Base-by-base conservation (phyloP, 257 asterid species). In the Parsonsia alboflavescens region DNA sequence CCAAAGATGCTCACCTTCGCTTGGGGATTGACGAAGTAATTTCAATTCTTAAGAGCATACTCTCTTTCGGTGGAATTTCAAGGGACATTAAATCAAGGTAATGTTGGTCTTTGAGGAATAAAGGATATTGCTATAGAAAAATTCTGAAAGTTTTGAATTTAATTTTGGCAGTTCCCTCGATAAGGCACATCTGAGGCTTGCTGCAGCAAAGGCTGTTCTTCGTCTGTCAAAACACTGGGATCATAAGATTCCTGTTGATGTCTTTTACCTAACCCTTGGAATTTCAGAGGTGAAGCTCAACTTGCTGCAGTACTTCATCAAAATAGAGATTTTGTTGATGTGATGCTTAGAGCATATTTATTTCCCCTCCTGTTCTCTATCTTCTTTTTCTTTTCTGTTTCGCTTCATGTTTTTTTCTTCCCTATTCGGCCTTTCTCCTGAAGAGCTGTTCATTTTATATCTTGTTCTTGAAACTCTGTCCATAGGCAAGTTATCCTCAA, bases 131-230 rank as follows among this genome's bases (percentile, higher is more conserved):
- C 7, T 66, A 53, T 77, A 61, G n/a, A 26, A 36, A 66, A 28
- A 66, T 78, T 75, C 59, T 69, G 52, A 57, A 13, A 2, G 12
- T 13, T 71, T 13, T 71, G 75, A 68, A 72, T 63, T 76, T 71
- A 79, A 39, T 39, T 58, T 66, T 83, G 80, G 41, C 94, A 95
- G 99, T 80, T 84, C 77, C 68, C 89, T 89, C 68, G 99, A 95
- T 79, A 93, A 73, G 83, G 98, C 97, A 59, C 98, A 95, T 85
- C 56, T 95, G 84, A 95, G 85, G 87, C 97, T 95, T 79, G 96
- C 96, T 81, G 99, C 99, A 48, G 98, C 96, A 28, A 95, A 95
- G 81, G 92, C 99, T 79, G 83, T 95, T 82, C 98, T 95, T 83
- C 99, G 99, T 76, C 83, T 95, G 44, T 93, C 95, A 52, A 95